These are phyloP conservation scores for Solioccasus polychromus DNA, from an alignment of 768 basidiomycete species.

Conservation along the genomic window DNA sequence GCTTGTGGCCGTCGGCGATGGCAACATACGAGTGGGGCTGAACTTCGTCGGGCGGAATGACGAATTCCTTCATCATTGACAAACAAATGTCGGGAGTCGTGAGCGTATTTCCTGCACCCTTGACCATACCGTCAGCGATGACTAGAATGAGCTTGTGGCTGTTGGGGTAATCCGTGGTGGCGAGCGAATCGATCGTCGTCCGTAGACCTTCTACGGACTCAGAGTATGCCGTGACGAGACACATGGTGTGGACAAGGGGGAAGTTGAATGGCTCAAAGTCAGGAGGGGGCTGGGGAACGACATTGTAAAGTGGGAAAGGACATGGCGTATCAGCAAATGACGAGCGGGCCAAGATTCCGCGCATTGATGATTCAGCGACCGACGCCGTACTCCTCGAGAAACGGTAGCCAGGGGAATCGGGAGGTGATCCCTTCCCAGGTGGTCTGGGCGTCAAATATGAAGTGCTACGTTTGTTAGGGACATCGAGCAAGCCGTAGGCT, in stretches of 20 bases:
- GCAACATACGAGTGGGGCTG: constrained; percentile 96
- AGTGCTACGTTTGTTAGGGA: constrained; percentile 59
- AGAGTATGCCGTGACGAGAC: constrained; percentile 97
- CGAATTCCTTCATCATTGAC: constrained; percentile 95
- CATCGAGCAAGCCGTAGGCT: constrained; percentile 65
- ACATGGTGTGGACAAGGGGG: constrained; percentile 90
- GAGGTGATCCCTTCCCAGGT: constrained; percentile 58
- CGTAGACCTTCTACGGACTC: constrained; percentile 95
- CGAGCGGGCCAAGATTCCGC: constrained; percentile 35
- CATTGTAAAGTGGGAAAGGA: constrained; percentile 88
- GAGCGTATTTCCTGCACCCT: constrained; percentile 85
- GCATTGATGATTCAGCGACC: constrained; percentile 44
- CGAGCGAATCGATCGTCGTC: constrained; percentile 96
- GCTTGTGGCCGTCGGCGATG: constrained; percentile 99
- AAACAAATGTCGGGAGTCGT: constrained; percentile 94
- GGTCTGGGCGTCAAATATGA: constrained; percentile 42
- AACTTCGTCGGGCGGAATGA: constrained; percentile 77
- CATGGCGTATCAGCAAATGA: constrained; percentile 70
- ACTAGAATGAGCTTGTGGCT: constrained; percentile 94
- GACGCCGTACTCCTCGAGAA: constrained; percentile 84
- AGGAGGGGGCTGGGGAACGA: constrained; percentile 87
- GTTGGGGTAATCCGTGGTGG: constrained; percentile 98
- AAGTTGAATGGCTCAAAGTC: constrained; percentile 97
- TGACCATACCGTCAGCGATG: constrained; percentile 98
- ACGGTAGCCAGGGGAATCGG: constrained; percentile 66